Evolutionary conservation across 306 rosid genomes (phyloP).

Genomic region (Trifolium repens): DNA sequence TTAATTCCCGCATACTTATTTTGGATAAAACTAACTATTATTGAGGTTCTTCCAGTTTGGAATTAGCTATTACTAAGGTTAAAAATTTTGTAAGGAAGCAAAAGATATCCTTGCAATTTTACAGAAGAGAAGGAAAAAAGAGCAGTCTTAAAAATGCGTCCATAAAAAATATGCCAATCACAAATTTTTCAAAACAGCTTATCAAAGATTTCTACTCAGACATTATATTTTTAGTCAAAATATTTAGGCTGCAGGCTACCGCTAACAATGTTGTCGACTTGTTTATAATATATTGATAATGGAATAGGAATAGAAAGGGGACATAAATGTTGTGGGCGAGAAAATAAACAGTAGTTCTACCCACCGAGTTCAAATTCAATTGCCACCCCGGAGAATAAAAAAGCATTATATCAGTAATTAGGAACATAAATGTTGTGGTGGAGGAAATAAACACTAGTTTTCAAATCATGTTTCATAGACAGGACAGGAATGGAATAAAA

Average conservation of each 20-base stretch:
- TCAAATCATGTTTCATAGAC: background rate
- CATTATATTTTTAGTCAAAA: background rate
- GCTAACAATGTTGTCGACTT: background rate
- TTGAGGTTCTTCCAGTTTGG: conserved; percentile 17
- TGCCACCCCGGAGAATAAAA: background rate
- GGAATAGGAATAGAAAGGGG: background rate
- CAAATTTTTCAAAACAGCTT: conserved; percentile 1
- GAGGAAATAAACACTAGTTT: background rate
- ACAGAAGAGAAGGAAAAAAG: background rate
- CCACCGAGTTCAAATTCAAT: background rate
- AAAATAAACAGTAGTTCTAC: background rate
- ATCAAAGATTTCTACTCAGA: background rate
- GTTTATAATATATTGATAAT: background rate
- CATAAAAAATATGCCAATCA: conserved; percentile 5
- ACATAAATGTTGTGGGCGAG: background rate
- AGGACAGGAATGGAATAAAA: too few species aligned
- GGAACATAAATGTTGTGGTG: background rate
- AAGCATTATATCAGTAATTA: background rate
- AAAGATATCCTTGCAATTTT: background rate
- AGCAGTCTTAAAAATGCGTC: background rate
- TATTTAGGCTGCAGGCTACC: background rate
- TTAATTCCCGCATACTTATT: conserved; percentile 11
- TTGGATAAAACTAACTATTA: background rate
- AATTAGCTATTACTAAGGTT: background rate
- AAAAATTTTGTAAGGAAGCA: background rate